Conservation (phyloP, 345 rosid genomes). For the Streptanthus diversifolius region DNA sequence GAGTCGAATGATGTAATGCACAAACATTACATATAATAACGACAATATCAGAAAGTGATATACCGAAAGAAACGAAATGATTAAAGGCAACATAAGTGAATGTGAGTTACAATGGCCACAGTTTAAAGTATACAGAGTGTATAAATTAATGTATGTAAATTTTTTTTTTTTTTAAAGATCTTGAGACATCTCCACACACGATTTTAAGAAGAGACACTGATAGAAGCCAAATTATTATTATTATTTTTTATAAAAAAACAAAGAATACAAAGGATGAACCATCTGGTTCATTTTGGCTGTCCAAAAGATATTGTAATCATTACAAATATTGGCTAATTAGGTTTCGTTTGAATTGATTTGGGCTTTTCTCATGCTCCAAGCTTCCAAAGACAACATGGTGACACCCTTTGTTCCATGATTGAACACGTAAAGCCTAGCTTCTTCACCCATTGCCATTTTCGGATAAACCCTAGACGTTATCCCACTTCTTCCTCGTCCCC, state of each 20-base stretch:
- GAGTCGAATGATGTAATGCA: constrained; percentile 21
- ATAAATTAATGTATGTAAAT: background rate
- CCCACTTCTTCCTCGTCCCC: constrained; percentile 51
- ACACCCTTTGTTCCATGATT: constrained; percentile 48
- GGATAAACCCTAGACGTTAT: constrained; percentile 69
- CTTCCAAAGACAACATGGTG: constrained; percentile 40
- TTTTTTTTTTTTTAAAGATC: background rate
- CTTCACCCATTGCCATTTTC: constrained; percentile 36
- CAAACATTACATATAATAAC: constrained; percentile 7
- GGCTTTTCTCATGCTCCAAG: constrained; percentile 67
- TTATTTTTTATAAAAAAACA: background rate
- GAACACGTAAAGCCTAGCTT: constrained; percentile 40
- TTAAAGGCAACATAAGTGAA: constrained; percentile 33
- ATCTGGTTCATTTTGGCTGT: too few relatives aligned
- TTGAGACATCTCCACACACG: constrained; percentile 22
- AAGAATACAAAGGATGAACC: too few relatives aligned
- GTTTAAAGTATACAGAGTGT: constrained; percentile 31
- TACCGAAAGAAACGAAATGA: constrained; percentile 30
- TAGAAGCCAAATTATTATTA: background rate
- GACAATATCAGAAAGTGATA: constrained; percentile 18
- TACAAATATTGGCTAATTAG: background rate
- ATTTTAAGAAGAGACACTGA: background rate
- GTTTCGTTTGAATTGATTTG: constrained; percentile 15
- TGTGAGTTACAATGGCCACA: constrained; percentile 34
- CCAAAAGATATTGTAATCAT: background rate